phyloP scores from a whole-genome alignment of 129 eudicot species.

The Escallonia rubra region DNA sequence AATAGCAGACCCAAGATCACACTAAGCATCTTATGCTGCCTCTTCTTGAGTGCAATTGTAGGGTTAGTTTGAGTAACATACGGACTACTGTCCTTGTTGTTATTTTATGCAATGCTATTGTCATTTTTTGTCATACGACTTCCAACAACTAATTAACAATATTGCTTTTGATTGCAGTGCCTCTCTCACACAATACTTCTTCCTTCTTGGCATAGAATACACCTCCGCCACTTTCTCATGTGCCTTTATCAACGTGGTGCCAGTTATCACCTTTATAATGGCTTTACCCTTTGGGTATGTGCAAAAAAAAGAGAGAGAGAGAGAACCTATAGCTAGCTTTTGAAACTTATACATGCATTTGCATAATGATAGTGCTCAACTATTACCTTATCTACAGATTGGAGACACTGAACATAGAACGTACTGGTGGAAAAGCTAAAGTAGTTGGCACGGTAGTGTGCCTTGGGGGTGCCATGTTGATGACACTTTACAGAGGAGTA shows the following conservation, averaged over 20 bases:
- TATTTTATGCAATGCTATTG: too few species aligned
- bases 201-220: conserved; percentile 55
- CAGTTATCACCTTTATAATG: conserved; percentile 56
- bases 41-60: conserved; percentile 58
- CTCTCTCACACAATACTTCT: conserved; percentile 57
- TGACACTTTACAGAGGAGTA: conserved; percentile 56
- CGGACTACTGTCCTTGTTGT: too few species aligned
- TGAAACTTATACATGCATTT: not conserved
- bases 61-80: conserved; percentile 35
- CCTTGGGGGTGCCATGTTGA: conserved; percentile 50
- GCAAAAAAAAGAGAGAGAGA: too few species aligned
- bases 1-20: conserved; percentile 44
- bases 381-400: conserved; percentile 30
- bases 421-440: conserved; percentile 57
- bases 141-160: not conserved
- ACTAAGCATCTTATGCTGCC: conserved; percentile 29
- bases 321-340: too few species aligned
- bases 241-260: conserved; percentile 72
- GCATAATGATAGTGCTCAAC: not conserved
- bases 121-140: not conserved
- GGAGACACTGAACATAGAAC: conserved; percentile 48
- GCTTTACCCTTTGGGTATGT: conserved; percentile 64
- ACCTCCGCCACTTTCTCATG: conserved; percentile 71
- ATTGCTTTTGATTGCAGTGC: conserved; percentile 35
- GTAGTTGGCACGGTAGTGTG: conserved; percentile 54